Conservation (phyloP, 257 asterid species). For the Fraxinus pennsylvanica region DNA sequence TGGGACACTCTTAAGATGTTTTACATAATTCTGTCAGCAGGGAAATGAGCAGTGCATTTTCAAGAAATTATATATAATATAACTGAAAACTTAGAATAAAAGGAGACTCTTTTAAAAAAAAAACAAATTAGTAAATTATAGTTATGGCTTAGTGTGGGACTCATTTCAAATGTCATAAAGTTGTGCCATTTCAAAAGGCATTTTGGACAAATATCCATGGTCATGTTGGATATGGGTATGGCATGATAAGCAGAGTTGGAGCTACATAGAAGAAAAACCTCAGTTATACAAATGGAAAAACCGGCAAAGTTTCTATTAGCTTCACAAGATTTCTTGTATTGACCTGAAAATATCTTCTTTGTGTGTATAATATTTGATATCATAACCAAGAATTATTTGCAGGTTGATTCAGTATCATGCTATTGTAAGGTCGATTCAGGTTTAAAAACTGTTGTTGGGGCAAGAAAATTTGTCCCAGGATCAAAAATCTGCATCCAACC, state of each 20-base stretch:
- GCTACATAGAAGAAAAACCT: neutral
- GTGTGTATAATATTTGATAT: conserved; percentile 3
- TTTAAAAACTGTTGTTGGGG: conserved; percentile 58
- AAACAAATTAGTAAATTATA: neutral
- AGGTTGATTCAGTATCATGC: conserved; percentile 69
- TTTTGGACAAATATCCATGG: neutral
- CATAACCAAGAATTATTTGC: conserved; percentile 28
- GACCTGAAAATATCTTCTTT: neutral
- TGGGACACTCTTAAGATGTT: neutral
- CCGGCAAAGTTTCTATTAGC: conserved; percentile 2
- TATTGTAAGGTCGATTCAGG: conserved; percentile 70
- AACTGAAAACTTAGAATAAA: neutral
- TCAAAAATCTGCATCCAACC: conserved; percentile 68
- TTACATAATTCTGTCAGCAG: neutral
- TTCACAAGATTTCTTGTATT: neutral
- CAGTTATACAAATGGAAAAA: neutral
- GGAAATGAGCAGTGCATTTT: neutral
- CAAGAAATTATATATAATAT: neutral
- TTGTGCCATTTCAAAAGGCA: neutral
- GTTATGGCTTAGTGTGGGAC: neutral
- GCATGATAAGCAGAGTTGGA: neutral
- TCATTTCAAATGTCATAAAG: neutral
- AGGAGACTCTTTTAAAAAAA: neutral
- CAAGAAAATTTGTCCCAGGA: conserved; percentile 63
- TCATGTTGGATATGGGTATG: neutral